A percentile compares a stretch with the other conserved stretches of the same genome.
These are phyloP conservation scores for Puccinia horiana DNA, from an alignment of 1,284 basidiomycete genomes.

Conservation along the genomic window DNA sequence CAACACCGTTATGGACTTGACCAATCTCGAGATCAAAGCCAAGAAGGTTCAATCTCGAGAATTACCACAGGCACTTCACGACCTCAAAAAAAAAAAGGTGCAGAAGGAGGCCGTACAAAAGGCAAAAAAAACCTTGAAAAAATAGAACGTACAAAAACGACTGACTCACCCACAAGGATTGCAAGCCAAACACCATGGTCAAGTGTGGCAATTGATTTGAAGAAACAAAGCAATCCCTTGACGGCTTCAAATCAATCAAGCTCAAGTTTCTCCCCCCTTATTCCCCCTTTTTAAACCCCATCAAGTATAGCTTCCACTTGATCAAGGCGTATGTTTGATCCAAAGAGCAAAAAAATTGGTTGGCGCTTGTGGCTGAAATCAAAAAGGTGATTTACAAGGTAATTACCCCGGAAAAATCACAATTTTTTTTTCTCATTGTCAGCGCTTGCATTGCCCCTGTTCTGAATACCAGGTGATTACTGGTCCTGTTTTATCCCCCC, in stretches of 20 bases:
- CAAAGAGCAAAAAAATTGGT: neutral
- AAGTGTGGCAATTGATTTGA: no score
- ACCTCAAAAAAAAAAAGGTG: neutral
- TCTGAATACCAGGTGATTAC: no score
- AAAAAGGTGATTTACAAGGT: neutral
- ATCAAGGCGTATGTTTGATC: conserved; percentile 14
- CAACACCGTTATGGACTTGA: neutral
- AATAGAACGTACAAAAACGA: neutral
- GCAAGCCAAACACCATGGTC: neutral
- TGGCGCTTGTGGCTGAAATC: neutral
- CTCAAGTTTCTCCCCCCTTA: conserved; percentile 16
- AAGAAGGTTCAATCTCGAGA: neutral
- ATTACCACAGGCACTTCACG: neutral
- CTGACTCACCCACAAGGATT: no score
- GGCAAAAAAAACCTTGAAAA: neutral
- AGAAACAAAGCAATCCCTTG: neutral
- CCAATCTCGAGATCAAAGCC: neutral
- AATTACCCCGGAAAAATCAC: neutral
- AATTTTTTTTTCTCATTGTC: neutral
- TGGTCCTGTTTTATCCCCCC: no score
- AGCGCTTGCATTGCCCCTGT: neutral
- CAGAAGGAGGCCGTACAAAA: neutral
- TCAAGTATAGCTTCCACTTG: neutral
- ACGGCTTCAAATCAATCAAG: neutral
- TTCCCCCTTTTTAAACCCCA: conserved; percentile 15